Conservation (phyloP, 768 basidiomycete genomes). For the Coprinopsis marcescibilis region DNA sequence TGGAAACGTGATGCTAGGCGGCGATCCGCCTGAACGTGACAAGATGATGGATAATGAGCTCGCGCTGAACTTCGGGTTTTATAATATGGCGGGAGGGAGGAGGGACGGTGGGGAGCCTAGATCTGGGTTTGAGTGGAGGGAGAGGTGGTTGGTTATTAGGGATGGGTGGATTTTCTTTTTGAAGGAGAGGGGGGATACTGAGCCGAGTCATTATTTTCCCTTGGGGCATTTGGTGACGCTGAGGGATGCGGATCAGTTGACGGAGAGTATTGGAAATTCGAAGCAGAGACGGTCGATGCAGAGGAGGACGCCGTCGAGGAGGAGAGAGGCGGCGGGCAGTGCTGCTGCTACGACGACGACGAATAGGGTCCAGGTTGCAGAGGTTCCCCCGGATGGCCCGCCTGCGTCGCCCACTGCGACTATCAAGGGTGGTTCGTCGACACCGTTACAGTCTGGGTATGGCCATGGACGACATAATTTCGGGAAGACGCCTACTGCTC, state of each 20-base stretch:
- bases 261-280: constrained; percentile 8
- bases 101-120: constrained; percentile 8
- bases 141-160: constrained; percentile 56
- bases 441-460: constrained; percentile 2
- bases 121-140: constrained; percentile 53
- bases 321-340: neutral
- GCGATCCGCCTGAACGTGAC: neutral
- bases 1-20: neutral
- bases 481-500: neutral
- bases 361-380: neutral
- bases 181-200: constrained; percentile 34
- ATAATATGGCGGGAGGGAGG: neutral
- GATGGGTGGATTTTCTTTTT: constrained; percentile 51
- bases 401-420: constrained; percentile 5
- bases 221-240: constrained; percentile 11
- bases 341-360: neutral
- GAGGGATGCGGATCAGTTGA: constrained; percentile 11
- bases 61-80: constrained; percentile 7
- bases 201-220: constrained; percentile 11
- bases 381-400: neutral
- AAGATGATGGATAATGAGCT: constrained; percentile 1
- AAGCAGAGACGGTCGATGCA: neutral
- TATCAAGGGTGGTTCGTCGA: neutral
- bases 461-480: constrained; percentile 1
- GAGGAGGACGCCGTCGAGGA: neutral